Evolutionary conservation across 192 early-diverging fungal genomes (phyloP), one percentile per base, ranked within the genome.

Genomic region (Backusella westeae): DNA sequence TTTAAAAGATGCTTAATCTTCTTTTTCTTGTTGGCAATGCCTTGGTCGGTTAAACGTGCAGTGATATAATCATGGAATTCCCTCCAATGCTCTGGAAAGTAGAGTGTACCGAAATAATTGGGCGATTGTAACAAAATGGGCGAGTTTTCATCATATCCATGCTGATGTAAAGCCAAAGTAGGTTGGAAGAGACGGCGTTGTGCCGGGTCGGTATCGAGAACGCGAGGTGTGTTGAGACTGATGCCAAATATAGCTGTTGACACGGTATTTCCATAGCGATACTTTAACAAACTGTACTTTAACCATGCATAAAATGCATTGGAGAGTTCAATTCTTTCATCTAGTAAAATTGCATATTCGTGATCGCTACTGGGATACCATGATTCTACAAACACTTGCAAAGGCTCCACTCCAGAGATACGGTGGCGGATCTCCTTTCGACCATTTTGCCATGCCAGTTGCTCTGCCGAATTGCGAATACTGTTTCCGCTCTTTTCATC

Each of bases 31-130:
- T 49, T 71, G 0, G 42, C 41, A 32, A 46, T 71, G 2, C 29
- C 65, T 42, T 85, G 78, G 65, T 90, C 89, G 46, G 83, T 35
- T 65, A 87, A 72, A 26, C 89, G 78, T 65, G 81, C 84, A 1
- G 83, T 82, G 0, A 90, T 75, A 75, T 89, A 90, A 69, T 89
- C 81, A 67, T 90, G 89, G 67, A 88, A 90, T 71, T 89, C 88
- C 34, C 82, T 80, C 89, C 89, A 90, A 42, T 87, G 81, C 68
- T 89, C 85, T 6, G 89, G 89, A 65, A 90, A 89, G 63, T 85
- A 90, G 9, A 89, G 80, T 26, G 86, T 86, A 82, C 84, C 84
- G 79, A 78, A 85, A 70, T 86, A 82, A 63, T 85, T 88, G 4
- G 85, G 85, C 5, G 84, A 67, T 73, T 90, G 89, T 21, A 84